Conservation (phyloP, 1,284 basidiomycete genomes). For the Trichosporon inkin region DNA sequence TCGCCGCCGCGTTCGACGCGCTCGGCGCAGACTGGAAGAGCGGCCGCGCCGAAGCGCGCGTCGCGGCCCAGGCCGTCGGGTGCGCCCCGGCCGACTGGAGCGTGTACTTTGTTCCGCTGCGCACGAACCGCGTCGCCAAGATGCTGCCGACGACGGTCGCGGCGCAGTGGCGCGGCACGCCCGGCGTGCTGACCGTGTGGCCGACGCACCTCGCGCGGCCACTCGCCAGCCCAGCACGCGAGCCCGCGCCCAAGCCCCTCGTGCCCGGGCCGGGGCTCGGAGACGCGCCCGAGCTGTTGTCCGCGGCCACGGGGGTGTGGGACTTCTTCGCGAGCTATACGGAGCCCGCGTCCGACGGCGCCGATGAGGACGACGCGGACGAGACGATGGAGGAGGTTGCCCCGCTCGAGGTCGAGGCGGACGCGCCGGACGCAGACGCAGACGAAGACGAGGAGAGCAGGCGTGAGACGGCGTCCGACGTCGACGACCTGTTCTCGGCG, state of each 20-base stretch:
- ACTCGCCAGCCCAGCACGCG: conserved; percentile 8
- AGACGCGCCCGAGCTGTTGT: conserved; percentile 28
- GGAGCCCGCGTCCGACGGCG: conserved; percentile 25
- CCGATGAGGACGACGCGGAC: conserved; percentile 15
- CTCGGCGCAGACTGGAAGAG: conserved; percentile 30
- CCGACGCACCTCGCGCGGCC: conserved; percentile 32
- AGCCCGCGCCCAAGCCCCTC: background rate
- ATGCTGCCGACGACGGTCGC: conserved; percentile 16
- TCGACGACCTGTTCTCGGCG: conserved; percentile 43
- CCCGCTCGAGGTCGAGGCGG: conserved; percentile 14
- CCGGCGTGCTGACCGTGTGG: conserved; percentile 42
- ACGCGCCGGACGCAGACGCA: background rate
- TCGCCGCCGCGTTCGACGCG: conserved; percentile 17
- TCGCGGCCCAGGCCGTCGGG: conserved; percentile 21
- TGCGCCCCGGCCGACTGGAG: conserved; percentile 29
- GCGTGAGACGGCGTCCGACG: conserved; percentile 24
- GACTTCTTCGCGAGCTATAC: conserved; percentile 34
- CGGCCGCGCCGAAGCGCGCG: conserved; percentile 22
- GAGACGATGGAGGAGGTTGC: conserved; percentile 1
- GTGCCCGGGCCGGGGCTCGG: conserved; percentile 13
- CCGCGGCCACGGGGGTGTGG: conserved; percentile 30
- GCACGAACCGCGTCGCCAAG: conserved; percentile 4
- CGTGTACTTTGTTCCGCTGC: conserved; percentile 35
- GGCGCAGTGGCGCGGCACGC: conserved; percentile 18
- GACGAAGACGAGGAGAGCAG: conserved; percentile 20